phyloP scores from a whole-genome alignment of 345 rosid species.

The Boechera divaricarpa region DNA sequence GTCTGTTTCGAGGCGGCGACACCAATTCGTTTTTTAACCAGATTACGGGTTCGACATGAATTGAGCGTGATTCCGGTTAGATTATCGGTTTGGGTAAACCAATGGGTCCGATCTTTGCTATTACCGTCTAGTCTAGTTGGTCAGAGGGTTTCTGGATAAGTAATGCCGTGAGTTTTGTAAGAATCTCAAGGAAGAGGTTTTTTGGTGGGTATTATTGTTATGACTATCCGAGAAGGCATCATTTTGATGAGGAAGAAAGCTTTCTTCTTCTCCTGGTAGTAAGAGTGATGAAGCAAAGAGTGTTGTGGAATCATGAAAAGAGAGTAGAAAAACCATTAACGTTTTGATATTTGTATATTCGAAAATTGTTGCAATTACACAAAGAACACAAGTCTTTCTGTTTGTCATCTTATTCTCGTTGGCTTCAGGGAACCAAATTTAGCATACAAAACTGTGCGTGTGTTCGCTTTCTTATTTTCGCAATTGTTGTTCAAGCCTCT shows the following conservation, averaged over 20 bases:
- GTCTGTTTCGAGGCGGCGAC: neutral
- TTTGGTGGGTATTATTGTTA: too few relatives aligned
- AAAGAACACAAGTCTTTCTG: slow-evolving; percentile 12
- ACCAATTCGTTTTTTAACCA: neutral
- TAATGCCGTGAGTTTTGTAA: neutral
- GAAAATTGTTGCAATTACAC: slow-evolving; percentile 10
- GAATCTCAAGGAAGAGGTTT: neutral
- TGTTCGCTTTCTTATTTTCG: slow-evolving; percentile 47
- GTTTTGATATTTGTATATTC: neutral
- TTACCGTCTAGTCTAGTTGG: neutral
- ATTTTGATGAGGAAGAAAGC: too few relatives aligned
- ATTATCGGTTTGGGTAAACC: neutral
- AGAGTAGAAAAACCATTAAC: neutral
- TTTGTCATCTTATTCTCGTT: slow-evolving; percentile 21
- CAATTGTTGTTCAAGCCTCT: slow-evolving; percentile 72
- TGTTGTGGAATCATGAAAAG: slow-evolving; percentile 57
- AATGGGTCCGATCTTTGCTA: neutral
- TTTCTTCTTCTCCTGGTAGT: too few relatives aligned
- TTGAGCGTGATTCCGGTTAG: neutral
- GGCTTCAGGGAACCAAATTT: neutral
- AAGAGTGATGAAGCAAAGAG: slow-evolving; percentile 23
- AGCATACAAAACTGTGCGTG: slow-evolving; percentile 29
- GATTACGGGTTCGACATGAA: neutral
- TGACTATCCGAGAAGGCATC: too few relatives aligned
- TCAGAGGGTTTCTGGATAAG: neutral